Conservation (phyloP, 768 basidiomycete species). For the Xerocomus brunneocitrinus region DNA sequence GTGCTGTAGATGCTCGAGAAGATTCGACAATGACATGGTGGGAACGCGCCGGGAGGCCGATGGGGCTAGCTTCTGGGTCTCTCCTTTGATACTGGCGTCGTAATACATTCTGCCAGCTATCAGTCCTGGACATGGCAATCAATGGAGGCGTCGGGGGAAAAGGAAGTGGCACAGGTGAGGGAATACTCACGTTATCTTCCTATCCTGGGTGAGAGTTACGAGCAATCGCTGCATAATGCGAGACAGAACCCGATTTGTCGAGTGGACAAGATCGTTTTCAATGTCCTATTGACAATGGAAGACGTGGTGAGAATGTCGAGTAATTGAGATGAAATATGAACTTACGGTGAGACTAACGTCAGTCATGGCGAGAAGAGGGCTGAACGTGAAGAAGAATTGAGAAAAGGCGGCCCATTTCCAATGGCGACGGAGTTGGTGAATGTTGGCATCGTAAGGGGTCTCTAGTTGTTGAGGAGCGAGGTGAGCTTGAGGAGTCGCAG, state of each 20-base stretch:
- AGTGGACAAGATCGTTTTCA: slow-evolving; percentile 68
- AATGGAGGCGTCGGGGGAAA: slow-evolving; percentile 13
- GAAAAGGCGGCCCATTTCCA: slow-evolving; percentile 93
- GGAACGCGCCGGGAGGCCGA: slow-evolving; percentile 47
- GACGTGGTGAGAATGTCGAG: slow-evolving; percentile 3
- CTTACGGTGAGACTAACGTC: slow-evolving; percentile 66
- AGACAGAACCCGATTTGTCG: slow-evolving; percentile 56
- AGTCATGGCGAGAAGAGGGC: slow-evolving; percentile 61
- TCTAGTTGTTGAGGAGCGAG: slow-evolving; percentile 25
- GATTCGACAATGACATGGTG: slow-evolving; percentile 23
- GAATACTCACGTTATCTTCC: slow-evolving; percentile 65
- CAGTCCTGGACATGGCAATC: slow-evolving; percentile 40
- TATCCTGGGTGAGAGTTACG: slow-evolving; percentile 71
- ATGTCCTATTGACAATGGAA: slow-evolving; percentile 51
- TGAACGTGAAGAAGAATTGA: slow-evolving; percentile 88
- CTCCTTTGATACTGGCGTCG: slow-evolving; percentile 76
- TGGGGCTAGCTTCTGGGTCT: slow-evolving; percentile 64
- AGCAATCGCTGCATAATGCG: slow-evolving; percentile 74
- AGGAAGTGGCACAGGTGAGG: slow-evolving; percentile 15
- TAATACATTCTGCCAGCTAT: slow-evolving; percentile 75
- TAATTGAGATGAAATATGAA: slow-evolving; percentile 6
- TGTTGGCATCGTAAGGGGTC: slow-evolving; percentile 34
- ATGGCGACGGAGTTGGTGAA: slow-evolving; percentile 60
- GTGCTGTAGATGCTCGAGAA: slow-evolving; percentile 28
- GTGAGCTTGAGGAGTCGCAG: slow-evolving; percentile 28